Percentiles rank a stretch among this genome's conserved stretches.
These are phyloP conservation scores for Castanospermum australe DNA, from an alignment of 306 rosid genomes.

Conservation along the genomic window DNA sequence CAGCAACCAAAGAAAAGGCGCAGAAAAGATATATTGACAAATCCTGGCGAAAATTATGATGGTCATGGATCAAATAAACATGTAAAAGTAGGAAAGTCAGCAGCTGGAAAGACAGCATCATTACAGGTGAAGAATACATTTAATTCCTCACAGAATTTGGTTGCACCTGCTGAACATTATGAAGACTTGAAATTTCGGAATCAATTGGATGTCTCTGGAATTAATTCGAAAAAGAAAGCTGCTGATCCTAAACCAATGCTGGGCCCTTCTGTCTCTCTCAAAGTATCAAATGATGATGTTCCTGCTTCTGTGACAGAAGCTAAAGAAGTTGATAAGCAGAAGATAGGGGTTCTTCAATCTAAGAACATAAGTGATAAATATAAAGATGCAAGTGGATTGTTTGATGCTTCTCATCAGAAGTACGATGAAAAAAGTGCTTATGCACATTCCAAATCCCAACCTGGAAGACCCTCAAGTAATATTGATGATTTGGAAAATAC, in stretches of 20 bases:
- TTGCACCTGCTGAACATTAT: conserved; percentile 43
- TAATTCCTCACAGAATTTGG: conserved; percentile 49
- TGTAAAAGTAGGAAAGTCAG: conserved; percentile 63
- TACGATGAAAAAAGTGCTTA: conserved; percentile 60
- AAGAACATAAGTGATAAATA: conserved; percentile 58
- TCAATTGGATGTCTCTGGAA: conserved; percentile 49
- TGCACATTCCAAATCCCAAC: conserved; percentile 62
- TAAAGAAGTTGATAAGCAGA: conserved; percentile 67
- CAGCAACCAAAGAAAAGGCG: conserved; percentile 96
- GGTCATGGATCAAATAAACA: conserved; percentile 56
- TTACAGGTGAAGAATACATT: conserved; percentile 48
- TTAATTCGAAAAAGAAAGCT: conserved; percentile 56
- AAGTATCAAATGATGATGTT: conserved; percentile 58
- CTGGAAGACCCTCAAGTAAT: conserved; percentile 50
- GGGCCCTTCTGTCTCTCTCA: conserved; percentile 58
- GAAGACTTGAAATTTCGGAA: conserved; percentile 58
- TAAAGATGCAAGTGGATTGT: conserved; percentile 60
- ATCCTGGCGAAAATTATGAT: conserved; percentile 57
- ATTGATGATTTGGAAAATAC: conserved; percentile 52
- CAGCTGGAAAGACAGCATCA: conserved; percentile 54
- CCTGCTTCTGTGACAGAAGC: conserved; percentile 44
- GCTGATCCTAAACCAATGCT: conserved; percentile 51
- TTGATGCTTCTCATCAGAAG: conserved; percentile 58
- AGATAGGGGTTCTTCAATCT: conserved; percentile 53
- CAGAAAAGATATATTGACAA: conserved; percentile 75